phyloP scores from a whole-genome alignment of 2,329 filamentous ascomycete genomes.

The Fusarium pseudograminearum region DNA sequence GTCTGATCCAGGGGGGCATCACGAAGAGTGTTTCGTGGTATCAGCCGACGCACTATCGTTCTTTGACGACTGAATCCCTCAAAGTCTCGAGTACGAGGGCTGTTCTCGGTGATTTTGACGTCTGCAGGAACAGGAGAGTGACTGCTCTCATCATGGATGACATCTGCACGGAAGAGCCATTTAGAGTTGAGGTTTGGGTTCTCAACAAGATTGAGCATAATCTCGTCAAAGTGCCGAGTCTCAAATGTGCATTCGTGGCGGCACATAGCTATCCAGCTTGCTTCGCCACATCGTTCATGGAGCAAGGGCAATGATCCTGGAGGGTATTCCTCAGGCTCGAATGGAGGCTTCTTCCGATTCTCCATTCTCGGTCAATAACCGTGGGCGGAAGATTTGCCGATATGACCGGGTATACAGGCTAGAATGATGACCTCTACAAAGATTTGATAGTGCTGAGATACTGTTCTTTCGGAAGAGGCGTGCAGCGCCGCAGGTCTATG shows the following conservation, averaged over 20 bases:
- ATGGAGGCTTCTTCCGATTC: slow-evolving; percentile 42
- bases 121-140: slow-evolving; percentile 23
- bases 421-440: neutral
- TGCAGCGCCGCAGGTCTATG: slow-evolving; percentile 2
- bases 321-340: slow-evolving; percentile 49
- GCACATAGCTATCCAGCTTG: slow-evolving; percentile 66
- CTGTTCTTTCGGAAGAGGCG: slow-evolving; percentile 1
- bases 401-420: slow-evolving; percentile 10
- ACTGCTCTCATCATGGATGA: slow-evolving; percentile 61
- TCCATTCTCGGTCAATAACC: slow-evolving; percentile 32
- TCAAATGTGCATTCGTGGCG: slow-evolving; percentile 71
- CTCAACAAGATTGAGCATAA: slow-evolving; percentile 79
- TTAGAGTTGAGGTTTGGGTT: slow-evolving; percentile 85
- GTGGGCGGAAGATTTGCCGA: slow-evolving; percentile 9
- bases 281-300: slow-evolving; percentile 40
- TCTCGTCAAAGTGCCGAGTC: slow-evolving; percentile 70
- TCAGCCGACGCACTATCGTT: slow-evolving; percentile 78
- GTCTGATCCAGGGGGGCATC: slow-evolving; percentile 85
- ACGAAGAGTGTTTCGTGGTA: slow-evolving; percentile 83
- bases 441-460: slow-evolving; percentile 19
- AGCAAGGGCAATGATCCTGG: slow-evolving; percentile 46
- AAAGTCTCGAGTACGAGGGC: slow-evolving; percentile 30
- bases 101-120: neutral
- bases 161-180: slow-evolving; percentile 82
- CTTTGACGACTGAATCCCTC: slow-evolving; percentile 60